Percentiles rank a stretch among this genome's conserved stretches.
Conservation (phyloP, 139 green algal species). For the Astrephomene gubernaculifera region DNA sequence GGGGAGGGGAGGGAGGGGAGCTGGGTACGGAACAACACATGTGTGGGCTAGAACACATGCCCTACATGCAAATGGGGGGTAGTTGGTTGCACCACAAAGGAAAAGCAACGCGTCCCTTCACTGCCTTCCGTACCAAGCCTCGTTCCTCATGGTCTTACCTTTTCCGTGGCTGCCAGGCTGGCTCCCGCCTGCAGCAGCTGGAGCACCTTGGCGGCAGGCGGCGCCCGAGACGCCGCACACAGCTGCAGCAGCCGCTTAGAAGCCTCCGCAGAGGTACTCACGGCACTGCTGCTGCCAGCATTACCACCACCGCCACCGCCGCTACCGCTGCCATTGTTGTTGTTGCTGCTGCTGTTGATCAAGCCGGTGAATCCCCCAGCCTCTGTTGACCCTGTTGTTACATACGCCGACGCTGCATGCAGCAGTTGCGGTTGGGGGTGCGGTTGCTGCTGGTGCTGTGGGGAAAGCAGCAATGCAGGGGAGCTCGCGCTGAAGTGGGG, state of each 20-base stretch:
- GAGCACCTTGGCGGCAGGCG: constrained; percentile 1
- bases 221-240: neutral
- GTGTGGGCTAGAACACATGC: too few relatives aligned
- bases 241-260: constrained; percentile 40
- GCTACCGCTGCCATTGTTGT: neutral
- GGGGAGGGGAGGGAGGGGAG: neutral
- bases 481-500: too few relatives aligned
- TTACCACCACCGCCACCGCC: neutral
- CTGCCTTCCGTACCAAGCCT: neutral
- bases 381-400: too few relatives aligned
- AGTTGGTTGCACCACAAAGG: too few relatives aligned
- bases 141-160: neutral
- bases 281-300: neutral
- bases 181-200: constrained; percentile 28
- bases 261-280: neutral
- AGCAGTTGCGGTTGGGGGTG: neutral
- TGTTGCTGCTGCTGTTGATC: neutral
- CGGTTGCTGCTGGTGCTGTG: neutral
- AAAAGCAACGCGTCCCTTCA: too few relatives aligned
- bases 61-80: too few relatives aligned
- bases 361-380: too few relatives aligned
- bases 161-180: neutral
- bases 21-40: too few relatives aligned
- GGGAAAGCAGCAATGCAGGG: too few relatives aligned
- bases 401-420: too few relatives aligned